Evolutionary conservation across 352 stramenopile species (phyloP).

Genomic region (Globisporangium takayamanum): DNA sequence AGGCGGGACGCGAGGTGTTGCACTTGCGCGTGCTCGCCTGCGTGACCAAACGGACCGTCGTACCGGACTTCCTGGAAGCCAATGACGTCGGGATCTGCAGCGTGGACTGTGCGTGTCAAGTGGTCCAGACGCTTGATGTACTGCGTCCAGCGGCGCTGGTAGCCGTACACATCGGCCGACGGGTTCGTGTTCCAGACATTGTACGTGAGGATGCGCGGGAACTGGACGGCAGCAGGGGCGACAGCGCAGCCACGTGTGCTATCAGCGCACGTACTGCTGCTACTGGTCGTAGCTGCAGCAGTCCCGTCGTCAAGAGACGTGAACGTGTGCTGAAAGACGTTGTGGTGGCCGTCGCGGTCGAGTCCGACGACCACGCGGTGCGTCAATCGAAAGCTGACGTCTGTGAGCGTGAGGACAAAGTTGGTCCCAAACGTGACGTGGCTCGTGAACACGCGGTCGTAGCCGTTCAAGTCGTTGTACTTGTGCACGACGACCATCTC

Average conservation of each 20-base stretch:
- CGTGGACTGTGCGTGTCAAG: slow-evolving; percentile 45
- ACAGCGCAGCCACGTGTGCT: background rate
- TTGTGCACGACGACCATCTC: slow-evolving; percentile 67
- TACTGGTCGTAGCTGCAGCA: background rate
- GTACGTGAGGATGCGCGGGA: slow-evolving; percentile 74
- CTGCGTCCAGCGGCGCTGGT: slow-evolving; percentile 46
- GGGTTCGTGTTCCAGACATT: slow-evolving; percentile 90
- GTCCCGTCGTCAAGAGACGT: slow-evolving; percentile 13
- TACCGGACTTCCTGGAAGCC: slow-evolving; percentile 86
- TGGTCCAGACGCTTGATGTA: slow-evolving; percentile 77
- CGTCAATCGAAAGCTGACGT: slow-evolving; percentile 38
- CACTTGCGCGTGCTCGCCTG: slow-evolving; percentile 64
- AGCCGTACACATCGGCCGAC: slow-evolving; percentile 55
- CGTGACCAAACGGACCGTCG: slow-evolving; percentile 63
- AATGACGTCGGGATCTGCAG: slow-evolving; percentile 59
- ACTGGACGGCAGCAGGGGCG: background rate
- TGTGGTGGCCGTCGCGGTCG: slow-evolving; percentile 64
- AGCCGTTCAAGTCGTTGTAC: slow-evolving; percentile 23
- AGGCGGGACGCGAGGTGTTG: slow-evolving; percentile 63
- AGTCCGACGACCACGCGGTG: slow-evolving; percentile 62
- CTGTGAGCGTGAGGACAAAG: slow-evolving; percentile 56
- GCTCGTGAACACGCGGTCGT: slow-evolving; percentile 43
- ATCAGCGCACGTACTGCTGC: background rate
- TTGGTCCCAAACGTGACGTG: slow-evolving; percentile 69
- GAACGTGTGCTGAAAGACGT: slow-evolving; percentile 71